phyloP scores from a whole-genome alignment of 805 yeast genomes.

The Metschnikowia aberdeeniae region DNA sequence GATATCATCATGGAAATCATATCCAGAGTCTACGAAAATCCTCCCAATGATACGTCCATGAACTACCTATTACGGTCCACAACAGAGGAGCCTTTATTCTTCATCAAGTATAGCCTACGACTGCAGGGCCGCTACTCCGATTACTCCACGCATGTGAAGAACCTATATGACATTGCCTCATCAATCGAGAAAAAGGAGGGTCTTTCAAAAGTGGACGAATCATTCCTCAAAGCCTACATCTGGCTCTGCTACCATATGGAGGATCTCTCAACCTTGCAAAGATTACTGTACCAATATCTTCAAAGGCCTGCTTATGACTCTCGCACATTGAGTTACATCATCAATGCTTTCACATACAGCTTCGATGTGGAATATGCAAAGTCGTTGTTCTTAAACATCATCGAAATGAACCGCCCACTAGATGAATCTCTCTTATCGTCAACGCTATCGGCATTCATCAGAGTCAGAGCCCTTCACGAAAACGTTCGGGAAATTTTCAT shows the following conservation, averaged over 20 bases:
- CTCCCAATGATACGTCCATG: conserved; percentile 10
- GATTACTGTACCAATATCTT: conserved; percentile 20
- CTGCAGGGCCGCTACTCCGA: conserved; percentile 3
- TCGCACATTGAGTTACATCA: conserved; percentile 24
- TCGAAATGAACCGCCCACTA: conserved; percentile 21
- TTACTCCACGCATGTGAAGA: conserved; percentile 20
- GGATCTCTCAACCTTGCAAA: conserved; percentile 24
- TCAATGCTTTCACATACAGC: conserved; percentile 28
- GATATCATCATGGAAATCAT: conserved; percentile 14
- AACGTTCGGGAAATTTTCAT: conserved; percentile 21
- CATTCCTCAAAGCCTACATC: conserved; percentile 24
- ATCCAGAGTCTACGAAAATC: conserved; percentile 10
- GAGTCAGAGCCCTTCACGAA: conserved; percentile 30
- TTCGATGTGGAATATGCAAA: conserved; percentile 33
- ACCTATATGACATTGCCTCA: conserved; percentile 20
- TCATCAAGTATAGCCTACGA: conserved; percentile 10
- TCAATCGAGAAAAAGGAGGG: conserved; percentile 14
- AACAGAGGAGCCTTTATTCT: conserved; percentile 13
- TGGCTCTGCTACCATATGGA: conserved; percentile 37
- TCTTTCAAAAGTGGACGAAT: conserved; percentile 9
- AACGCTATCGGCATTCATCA: conserved; percentile 22
- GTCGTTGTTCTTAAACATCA: conserved; percentile 21
- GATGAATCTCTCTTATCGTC: conserved; percentile 26
- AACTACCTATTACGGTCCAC: conserved; percentile 12
- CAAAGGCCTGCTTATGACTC: conserved; percentile 20